phyloP scores from a whole-genome alignment of 2,329 filamentous ascomycete species.

The Atkinsonella texensis region DNA sequence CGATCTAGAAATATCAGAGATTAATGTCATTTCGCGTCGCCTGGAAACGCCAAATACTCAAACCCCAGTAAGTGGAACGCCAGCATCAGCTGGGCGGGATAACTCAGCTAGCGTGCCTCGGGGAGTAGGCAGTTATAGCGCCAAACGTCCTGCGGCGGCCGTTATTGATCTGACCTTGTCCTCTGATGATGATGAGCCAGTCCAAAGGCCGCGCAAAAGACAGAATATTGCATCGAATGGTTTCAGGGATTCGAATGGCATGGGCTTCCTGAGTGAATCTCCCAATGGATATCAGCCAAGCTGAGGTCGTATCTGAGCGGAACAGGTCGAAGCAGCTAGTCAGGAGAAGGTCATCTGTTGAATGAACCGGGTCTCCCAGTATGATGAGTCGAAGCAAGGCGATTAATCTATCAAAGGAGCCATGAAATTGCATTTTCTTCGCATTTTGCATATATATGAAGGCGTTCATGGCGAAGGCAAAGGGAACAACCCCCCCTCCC shows the following conservation, averaged over 20 bases:
- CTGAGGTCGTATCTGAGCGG: neutral
- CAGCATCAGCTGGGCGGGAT: constrained; percentile 24
- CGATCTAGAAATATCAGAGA: constrained; percentile 36
- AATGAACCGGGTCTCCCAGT: neutral
- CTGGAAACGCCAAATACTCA: constrained; percentile 25
- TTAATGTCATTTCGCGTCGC: constrained; percentile 23
- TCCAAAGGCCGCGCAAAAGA: constrained; percentile 35
- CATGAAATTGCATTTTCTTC: constrained; percentile 1
- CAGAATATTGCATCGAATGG: constrained; percentile 22
- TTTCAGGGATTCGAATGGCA: constrained; percentile 8
- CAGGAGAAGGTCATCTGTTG: neutral
- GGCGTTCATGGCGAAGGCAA: constrained; percentile 12
- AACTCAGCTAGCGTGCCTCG: constrained; percentile 24
- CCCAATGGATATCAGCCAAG: constrained; percentile 10
- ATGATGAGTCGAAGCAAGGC: neutral
- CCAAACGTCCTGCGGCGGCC: constrained; percentile 37
- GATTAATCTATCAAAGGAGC: neutral
- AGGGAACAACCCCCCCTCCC: constrained; percentile 15
- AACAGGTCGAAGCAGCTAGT: neutral
- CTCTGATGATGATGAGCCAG: constrained; percentile 38
- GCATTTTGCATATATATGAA: constrained; percentile 8
- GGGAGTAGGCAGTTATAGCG: constrained; percentile 22
- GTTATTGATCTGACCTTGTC: constrained; percentile 50
- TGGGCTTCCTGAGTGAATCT: constrained; percentile 14
- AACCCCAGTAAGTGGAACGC: constrained; percentile 25